Evolutionary conservation across 495 filamentous ascomycete species (phyloP).

Genomic region (Glonium stellatum): DNA sequence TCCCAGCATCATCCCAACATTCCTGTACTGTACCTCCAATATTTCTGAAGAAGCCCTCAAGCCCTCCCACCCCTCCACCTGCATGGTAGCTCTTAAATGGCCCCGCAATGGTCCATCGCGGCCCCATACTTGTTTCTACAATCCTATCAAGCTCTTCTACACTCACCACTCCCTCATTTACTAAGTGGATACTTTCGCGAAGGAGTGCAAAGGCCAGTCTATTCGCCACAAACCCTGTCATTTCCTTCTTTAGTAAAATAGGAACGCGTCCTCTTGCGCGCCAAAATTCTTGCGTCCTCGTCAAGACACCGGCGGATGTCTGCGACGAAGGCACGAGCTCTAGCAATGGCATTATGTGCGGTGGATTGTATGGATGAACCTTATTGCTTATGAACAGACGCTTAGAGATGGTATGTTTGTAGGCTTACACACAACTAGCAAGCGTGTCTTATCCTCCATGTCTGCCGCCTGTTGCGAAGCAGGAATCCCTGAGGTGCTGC

Average conservation of each 20-base stretch:
- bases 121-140: slow-evolving; percentile 46
- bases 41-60: slow-evolving; percentile 51
- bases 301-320: slow-evolving; percentile 38
- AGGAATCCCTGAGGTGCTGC: slow-evolving; percentile 51
- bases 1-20: slow-evolving; percentile 47
- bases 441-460: slow-evolving; percentile 40
- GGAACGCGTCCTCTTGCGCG: slow-evolving; percentile 42
- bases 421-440: slow-evolving; percentile 39
- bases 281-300: slow-evolving; percentile 47
- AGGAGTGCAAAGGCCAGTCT: slow-evolving; percentile 37
- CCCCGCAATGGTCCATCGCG: slow-evolving; percentile 51
- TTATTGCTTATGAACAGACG: slow-evolving; percentile 39
- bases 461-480: slow-evolving; percentile 41
- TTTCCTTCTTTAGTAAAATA: slow-evolving; percentile 48
- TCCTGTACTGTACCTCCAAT: slow-evolving; percentile 49
- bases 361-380: slow-evolving; percentile 57
- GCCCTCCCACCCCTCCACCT: slow-evolving; percentile 49
- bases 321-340: slow-evolving; percentile 48
- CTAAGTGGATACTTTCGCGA: slow-evolving; percentile 33
- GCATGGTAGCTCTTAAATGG: slow-evolving; percentile 57
- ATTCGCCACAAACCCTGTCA: slow-evolving; percentile 36
- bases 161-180: slow-evolving; percentile 26
- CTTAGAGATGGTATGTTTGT: slow-evolving; percentile 7
- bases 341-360: slow-evolving; percentile 57
- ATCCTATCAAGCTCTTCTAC: slow-evolving; percentile 36